Percentiles rank a stretch among this genome's conserved stretches.
phyloP scores from a whole-genome alignment of 306 rosid species.

The Malus sylvestris region DNA sequence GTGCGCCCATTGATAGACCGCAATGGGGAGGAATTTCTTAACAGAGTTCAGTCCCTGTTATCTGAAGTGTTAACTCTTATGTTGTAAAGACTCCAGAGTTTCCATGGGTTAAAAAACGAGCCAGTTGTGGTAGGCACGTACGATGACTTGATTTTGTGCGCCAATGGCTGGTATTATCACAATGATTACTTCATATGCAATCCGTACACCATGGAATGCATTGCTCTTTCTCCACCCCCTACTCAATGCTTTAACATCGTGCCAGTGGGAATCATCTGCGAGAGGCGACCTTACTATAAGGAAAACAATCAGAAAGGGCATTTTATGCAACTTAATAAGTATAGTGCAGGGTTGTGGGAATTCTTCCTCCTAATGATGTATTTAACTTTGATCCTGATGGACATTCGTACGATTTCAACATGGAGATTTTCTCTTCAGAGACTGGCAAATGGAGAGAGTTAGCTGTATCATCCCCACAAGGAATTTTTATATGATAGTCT shows the following conservation, averaged over 20 bases:
- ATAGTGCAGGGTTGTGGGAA: not conserved
- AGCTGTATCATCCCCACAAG: not conserved
- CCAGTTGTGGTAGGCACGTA: not conserved
- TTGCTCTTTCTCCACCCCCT: not conserved
- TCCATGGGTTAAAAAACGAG: not conserved
- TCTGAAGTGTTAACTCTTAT: no score
- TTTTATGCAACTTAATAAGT: not conserved
- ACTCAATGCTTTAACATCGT: no score
- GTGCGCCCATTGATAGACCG: no score
- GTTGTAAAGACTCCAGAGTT: no score
- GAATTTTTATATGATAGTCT: no score
- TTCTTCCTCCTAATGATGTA: no score
- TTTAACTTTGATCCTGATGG: no score
- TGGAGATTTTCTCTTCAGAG: not conserved
- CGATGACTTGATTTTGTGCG: not conserved
- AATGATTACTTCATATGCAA: not conserved
- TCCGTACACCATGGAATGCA: not conserved
- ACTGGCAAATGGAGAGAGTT: no score
- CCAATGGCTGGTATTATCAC: not conserved
- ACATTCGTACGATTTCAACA: not conserved
- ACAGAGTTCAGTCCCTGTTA: no score
- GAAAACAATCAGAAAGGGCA: not conserved
- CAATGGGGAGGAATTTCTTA: no score
- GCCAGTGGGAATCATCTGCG: not conserved
- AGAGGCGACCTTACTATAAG: not conserved